Percentiles rank a stretch among this genome's conserved stretches.
Evolutionary conservation across 495 filamentous ascomycete genomes (phyloP).

Genomic region (Amphirosellinia nigrospora): DNA sequence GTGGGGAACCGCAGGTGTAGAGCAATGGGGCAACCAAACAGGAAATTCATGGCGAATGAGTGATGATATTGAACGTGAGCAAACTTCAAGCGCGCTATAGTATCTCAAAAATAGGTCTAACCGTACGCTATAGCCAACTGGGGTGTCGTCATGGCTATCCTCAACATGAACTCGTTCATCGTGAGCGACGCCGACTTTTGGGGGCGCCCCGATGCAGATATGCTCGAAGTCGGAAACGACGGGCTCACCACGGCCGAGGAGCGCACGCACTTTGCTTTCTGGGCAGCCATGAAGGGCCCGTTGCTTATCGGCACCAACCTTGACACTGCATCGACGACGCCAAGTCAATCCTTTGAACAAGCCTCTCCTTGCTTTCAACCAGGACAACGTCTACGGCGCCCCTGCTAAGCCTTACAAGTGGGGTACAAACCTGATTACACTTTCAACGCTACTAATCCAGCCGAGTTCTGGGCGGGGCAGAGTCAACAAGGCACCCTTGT

Average conservation of each 20-base stretch:
- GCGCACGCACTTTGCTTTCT: conserved; percentile 51
- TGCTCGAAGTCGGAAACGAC: conserved; percentile 73
- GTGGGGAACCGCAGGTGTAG: conserved; percentile 56
- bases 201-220: conserved; percentile 67
- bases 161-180: conserved; percentile 59
- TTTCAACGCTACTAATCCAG: conserved; percentile 62
- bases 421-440: conserved; percentile 68
- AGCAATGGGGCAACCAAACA: conserved; percentile 58
- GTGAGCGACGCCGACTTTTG: conserved; percentile 58
- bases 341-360: conserved; percentile 63
- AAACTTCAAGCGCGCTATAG: conserved; percentile 2
- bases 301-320: conserved; percentile 54
- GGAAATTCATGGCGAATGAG: conserved; percentile 64
- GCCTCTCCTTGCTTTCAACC: conserved; percentile 65
- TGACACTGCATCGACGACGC: conserved; percentile 48
- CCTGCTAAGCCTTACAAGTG: conserved; percentile 69
- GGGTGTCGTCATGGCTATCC: conserved; percentile 47
- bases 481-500: conserved; percentile 58
- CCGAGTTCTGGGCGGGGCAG: conserved; percentile 66
- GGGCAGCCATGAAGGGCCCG: conserved; percentile 41
- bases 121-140: conserved; percentile 32
- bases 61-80: conserved; percentile 53
- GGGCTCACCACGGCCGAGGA: conserved; percentile 55
- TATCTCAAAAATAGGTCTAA: conserved; percentile 33
- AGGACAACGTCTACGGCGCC: conserved; percentile 59